Percentiles rank a stretch among this genome's conserved stretches.
These are phyloP conservation scores for Trichosporon asahii DNA, from an alignment of 1,284 basidiomycete species.

Conservation along the genomic window DNA sequence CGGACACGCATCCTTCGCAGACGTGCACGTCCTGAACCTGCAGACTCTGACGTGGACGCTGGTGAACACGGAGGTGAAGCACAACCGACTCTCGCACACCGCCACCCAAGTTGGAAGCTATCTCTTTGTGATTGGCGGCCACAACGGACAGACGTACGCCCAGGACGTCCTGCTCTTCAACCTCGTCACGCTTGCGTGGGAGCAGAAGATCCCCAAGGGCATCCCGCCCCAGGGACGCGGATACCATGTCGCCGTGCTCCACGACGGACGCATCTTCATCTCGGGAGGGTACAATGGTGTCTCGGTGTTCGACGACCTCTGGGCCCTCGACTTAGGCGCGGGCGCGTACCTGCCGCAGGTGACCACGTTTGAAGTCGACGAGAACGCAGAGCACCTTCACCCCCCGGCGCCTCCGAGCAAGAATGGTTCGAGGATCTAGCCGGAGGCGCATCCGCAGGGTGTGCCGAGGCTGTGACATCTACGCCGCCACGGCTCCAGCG, in stretches of 20 bases:
- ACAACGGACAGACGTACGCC: conserved; percentile 73
- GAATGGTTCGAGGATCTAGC: conserved; percentile 11
- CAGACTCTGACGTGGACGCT: conserved; percentile 68
- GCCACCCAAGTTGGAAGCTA: conserved; percentile 90
- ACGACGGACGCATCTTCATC: conserved; percentile 77
- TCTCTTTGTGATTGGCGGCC: conserved; percentile 82
- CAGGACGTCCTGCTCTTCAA: conserved; percentile 80
- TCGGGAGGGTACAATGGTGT: conserved; percentile 86
- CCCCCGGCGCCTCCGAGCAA: conserved; percentile 11
- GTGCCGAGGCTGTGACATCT: not conserved
- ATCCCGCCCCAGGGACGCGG: conserved; percentile 67
- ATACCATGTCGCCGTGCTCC: conserved; percentile 69
- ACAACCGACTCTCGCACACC: conserved; percentile 78
- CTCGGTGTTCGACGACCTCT: conserved; percentile 76
- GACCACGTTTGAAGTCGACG: conserved; percentile 46
- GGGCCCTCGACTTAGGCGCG: conserved; percentile 78
- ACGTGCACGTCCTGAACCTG: conserved; percentile 81
- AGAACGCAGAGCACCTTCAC: conserved; percentile 29
- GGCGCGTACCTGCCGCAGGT: conserved; percentile 90
- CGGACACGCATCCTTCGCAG: conserved; percentile 65
- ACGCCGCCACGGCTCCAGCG: no score
- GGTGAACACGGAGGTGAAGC: conserved; percentile 58
- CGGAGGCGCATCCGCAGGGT: not conserved
- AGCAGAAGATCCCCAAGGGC: conserved; percentile 62
- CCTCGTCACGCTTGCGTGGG: conserved; percentile 61